These are phyloP conservation scores for Podospora conica DNA, from an alignment of 495 filamentous ascomycete genomes.

Conservation along the genomic window DNA sequence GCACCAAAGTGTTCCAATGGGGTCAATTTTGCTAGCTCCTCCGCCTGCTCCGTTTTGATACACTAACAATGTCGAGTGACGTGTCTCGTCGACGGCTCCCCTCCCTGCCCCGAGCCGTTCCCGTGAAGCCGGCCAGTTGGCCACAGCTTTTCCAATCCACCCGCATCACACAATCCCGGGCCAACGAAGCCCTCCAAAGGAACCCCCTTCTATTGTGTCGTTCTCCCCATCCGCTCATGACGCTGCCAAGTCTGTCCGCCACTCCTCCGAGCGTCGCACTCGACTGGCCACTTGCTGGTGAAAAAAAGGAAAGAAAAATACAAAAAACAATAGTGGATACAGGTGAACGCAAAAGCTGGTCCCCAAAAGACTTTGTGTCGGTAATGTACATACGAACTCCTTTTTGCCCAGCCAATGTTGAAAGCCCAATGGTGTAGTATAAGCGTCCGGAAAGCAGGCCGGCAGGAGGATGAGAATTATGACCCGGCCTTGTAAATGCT, in stretches of 20 bases:
- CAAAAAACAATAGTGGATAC: background rate
- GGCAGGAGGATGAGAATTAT: background rate
- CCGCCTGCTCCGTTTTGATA: background rate
- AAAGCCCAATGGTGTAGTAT: slow-evolving; percentile 6
- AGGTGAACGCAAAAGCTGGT: background rate
- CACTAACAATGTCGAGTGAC: background rate
- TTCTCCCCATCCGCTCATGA: background rate
- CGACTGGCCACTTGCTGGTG: background rate
- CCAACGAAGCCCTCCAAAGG: background rate
- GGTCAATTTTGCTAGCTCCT: background rate
- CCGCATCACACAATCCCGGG: background rate
- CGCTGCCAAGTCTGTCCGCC: background rate
- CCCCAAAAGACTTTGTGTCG: background rate
- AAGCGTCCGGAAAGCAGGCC: background rate
- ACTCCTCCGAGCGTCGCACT: background rate
- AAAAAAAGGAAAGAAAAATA: background rate
- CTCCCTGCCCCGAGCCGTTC: background rate
- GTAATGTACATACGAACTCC: background rate
- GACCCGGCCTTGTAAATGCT: background rate
- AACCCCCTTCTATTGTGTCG: background rate
- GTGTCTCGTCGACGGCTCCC: background rate
- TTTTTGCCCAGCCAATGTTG: background rate
- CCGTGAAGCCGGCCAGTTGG: background rate
- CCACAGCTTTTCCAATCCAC: background rate
- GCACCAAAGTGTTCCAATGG: background rate